Evolutionary conservation across 129 eudicot species (phyloP).

Genomic region (Flaveria linearis): DNA sequence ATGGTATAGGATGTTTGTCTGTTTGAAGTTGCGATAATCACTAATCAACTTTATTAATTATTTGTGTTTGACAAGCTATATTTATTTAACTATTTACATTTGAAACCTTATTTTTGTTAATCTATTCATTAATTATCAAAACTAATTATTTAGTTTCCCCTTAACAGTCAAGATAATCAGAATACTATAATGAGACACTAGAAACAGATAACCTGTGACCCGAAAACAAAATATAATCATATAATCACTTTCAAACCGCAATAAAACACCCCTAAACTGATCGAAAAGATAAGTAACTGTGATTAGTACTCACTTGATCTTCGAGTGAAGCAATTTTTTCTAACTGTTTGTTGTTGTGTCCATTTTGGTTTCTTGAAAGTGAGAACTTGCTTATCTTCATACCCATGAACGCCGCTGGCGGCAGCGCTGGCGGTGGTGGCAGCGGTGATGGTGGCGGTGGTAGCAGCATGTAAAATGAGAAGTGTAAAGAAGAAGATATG

Average conservation of each 20-base stretch:
- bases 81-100: not conserved
- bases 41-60: not conserved
- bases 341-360: constrained; percentile 27
- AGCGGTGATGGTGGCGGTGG: constrained; percentile 9
- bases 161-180: not conserved
- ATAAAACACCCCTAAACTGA: not conserved
- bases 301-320: constrained; percentile 66
- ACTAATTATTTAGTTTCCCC: not conserved
- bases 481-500: constrained; percentile 34
- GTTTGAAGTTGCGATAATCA: not conserved
- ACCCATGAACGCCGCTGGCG: constrained; percentile 16
- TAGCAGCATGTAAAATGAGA: constrained; percentile 24
- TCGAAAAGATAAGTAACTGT: not conserved
- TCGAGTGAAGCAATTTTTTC: constrained; percentile 45
- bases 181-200: not conserved
- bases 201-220: not conserved
- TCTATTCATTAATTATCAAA: not conserved
- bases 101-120: not conserved
- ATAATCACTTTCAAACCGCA: constrained; percentile 13
- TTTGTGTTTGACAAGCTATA: not conserved
- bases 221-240: not conserved
- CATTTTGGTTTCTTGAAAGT: constrained; percentile 47
- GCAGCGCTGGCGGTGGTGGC: constrained; percentile 4
- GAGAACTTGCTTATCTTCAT: constrained; percentile 45
- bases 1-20: not conserved